Conservation (phyloP, 192 early-diverging fungal genomes). For the Obelidium mucronatum region DNA sequence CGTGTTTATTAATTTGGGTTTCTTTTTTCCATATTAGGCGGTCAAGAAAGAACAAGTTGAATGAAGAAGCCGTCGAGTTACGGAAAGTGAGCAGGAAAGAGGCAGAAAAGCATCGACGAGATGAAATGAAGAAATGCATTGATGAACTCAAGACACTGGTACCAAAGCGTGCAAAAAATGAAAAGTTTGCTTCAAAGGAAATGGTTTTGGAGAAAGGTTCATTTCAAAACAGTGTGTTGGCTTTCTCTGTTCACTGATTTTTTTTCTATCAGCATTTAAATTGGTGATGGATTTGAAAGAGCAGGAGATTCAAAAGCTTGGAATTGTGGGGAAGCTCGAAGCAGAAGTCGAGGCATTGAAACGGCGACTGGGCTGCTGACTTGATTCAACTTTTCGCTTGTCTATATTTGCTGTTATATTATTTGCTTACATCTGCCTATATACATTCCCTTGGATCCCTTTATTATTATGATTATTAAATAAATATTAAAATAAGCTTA, state of each 20-base stretch:
- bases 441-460: no score
- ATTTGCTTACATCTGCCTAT: no score
- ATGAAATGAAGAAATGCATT: slow-evolving; percentile 2
- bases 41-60: background rate
- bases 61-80: background rate
- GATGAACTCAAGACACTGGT: background rate
- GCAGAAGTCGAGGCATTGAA: background rate
- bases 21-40: no score
- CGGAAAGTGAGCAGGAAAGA: background rate
- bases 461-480: no score
- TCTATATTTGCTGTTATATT: no score
- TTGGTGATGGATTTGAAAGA: background rate
- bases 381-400: no score
- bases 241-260: background rate
- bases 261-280: background rate
- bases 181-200: background rate
- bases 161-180: background rate
- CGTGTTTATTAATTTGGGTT: no score
- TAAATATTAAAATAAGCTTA: no score
- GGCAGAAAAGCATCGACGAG: slow-evolving; percentile 20
- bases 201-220: background rate
- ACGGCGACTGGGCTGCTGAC: background rate
- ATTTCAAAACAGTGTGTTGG: background rate
- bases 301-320: background rate
- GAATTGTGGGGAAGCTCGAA: background rate